Evolutionary conservation across 1,139 yeast species (phyloP).

Genomic region (Diutina neorugosa): DNA sequence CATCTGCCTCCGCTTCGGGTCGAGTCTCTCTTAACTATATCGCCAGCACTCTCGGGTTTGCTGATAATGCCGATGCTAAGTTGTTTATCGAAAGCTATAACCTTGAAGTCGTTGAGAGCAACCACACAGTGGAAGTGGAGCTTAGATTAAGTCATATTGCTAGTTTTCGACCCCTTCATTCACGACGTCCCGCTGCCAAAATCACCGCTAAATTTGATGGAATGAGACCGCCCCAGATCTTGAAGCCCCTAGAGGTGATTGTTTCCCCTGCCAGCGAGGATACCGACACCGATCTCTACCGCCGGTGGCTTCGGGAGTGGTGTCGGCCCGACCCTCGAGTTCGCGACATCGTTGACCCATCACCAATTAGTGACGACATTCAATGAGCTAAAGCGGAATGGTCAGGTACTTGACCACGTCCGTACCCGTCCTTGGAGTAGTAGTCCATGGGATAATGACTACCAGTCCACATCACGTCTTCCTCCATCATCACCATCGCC

Average conservation of each 20-base stretch:
- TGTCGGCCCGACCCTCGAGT: neutral
- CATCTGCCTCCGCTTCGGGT: neutral
- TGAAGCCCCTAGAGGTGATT: neutral
- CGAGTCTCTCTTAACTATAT: neutral
- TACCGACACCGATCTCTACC: neutral
- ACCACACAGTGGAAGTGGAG: neutral
- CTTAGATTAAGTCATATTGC: neutral
- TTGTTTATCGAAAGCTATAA: neutral
- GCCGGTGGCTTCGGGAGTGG: neutral
- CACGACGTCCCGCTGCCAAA: neutral
- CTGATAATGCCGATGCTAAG: neutral
- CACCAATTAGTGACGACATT: neutral
- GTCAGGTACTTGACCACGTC: slow-evolving; percentile 66
- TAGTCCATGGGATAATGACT: slow-evolving; percentile 91
- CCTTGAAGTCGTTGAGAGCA: neutral
- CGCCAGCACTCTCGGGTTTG: neutral
- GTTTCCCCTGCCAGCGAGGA: neutral
- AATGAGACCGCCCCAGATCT: neutral
- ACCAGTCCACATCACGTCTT: slow-evolving; percentile 57
- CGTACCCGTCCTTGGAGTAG: slow-evolving; percentile 83
- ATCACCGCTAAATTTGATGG: neutral
- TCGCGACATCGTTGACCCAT: neutral
- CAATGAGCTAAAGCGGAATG: neutral
- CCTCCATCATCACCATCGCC: slow-evolving; percentile 77
- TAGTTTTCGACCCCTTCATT: neutral